phyloP scores from a whole-genome alignment of 371 early-diverging fungal genomes.

The Dichotomocladium elegans region DNA sequence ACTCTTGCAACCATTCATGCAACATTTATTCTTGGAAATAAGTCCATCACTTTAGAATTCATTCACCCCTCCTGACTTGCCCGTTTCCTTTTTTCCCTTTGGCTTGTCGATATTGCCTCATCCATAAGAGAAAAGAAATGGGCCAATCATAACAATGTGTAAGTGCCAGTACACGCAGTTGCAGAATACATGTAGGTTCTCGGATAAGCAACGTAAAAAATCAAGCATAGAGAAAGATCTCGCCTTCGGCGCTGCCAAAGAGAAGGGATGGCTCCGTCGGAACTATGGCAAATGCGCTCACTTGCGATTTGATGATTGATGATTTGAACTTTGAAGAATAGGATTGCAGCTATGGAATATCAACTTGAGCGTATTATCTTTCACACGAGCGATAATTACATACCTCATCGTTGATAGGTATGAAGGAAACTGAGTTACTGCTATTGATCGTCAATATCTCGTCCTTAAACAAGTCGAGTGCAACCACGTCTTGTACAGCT shows the following conservation, averaged over 20 bases:
- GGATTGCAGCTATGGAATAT: conserved; percentile 44
- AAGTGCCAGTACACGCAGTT: too few species aligned
- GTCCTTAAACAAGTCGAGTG: conserved; percentile 57
- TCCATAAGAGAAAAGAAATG: too few species aligned
- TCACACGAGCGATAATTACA: conserved; percentile 1
- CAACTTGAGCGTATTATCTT: background rate
- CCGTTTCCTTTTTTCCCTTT: too few species aligned
- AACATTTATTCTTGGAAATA: too few species aligned
- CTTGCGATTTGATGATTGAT: conserved; percentile 59
- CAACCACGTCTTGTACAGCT: conserved; percentile 42
- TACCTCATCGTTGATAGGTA: conserved; percentile 67
- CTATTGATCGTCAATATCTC: conserved; percentile 60
- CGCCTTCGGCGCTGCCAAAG: conserved; percentile 63
- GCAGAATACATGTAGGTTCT: too few species aligned
- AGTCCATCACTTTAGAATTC: too few species aligned
- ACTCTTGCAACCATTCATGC: too few species aligned
- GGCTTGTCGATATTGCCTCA: too few species aligned
- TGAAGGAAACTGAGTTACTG: conserved; percentile 64
- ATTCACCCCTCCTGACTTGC: too few species aligned
- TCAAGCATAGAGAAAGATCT: conserved; percentile 60
- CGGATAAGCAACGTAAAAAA: too few species aligned
- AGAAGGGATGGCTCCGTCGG: conserved; percentile 60
- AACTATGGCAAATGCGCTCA: conserved; percentile 56
- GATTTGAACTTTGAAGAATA: conserved; percentile 66
- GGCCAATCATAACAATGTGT: too few species aligned